These are phyloP conservation scores for Lobosporangium transversale DNA, from an alignment of 192 early-diverging fungal genomes.

Conservation along the genomic window DNA sequence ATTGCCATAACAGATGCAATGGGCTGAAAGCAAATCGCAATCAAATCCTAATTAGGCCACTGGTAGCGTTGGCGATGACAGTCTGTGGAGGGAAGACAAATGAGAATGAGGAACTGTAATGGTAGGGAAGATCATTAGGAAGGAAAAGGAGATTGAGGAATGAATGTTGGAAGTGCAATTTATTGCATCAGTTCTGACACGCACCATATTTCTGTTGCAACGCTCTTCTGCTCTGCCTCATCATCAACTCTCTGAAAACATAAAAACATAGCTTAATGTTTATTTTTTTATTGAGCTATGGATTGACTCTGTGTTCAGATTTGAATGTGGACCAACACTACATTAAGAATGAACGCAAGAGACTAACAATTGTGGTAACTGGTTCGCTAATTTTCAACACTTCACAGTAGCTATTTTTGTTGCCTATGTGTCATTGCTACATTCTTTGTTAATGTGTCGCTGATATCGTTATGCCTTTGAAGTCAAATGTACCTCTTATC, in stretches of 20 bases:
- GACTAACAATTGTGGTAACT: background rate
- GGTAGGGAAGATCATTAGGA: no score
- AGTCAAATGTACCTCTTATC: constrained; percentile 15
- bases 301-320: background rate
- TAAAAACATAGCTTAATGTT: background rate
- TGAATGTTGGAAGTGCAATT: no score
- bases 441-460: background rate
- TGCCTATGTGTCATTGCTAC: background rate
- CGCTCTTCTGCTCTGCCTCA: background rate
- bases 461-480: constrained; percentile 14
- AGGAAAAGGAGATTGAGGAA: no score
- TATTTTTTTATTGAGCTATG: background rate
- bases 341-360: background rate
- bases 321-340: background rate
- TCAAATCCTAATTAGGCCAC: no score
- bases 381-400: background rate
- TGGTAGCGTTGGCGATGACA: no score
- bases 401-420: background rate
- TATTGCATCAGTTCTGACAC: no score
- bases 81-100: no score
- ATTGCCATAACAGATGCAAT: no score
- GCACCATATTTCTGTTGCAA: constrained; percentile 2
- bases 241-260: constrained; percentile 2
- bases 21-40: no score
- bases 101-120: no score